A percentile compares a stretch with the other conserved stretches of the same genome.
Conservation (phyloP, 2,329 filamentous ascomycete species). For the Knoxdaviesia proteae region DNA sequence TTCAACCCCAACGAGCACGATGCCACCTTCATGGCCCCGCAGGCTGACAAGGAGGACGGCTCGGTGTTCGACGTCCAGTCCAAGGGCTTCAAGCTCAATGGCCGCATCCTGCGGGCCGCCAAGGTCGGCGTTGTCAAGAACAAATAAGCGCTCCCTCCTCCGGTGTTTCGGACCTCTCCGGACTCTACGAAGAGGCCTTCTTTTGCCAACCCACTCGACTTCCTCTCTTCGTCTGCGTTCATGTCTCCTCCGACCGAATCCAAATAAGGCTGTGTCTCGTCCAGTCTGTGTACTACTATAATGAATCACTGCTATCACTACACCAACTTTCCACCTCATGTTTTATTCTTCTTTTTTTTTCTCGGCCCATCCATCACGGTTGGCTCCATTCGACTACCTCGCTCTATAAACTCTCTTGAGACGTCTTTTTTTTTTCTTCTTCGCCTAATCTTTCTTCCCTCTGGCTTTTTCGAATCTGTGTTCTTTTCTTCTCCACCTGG, state of each 20-base stretch:
- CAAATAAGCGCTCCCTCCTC: constrained; percentile 14
- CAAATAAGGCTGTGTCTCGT: too few species aligned
- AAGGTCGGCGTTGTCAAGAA: constrained; percentile 97
- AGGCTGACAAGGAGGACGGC: constrained; percentile 73
- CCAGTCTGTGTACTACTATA: constrained; percentile 4
- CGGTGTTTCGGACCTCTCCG: background rate
- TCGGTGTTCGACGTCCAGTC: constrained; percentile 82
- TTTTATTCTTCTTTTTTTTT: background rate
- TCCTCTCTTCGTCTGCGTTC: background rate
- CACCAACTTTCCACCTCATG: background rate
- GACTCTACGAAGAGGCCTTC: background rate
- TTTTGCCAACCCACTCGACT: background rate
- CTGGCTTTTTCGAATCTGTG: too few species aligned
- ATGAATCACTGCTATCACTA: background rate
- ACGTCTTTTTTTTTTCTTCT: too few species aligned
- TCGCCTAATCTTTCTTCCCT: too few species aligned
- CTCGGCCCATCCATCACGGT: too few species aligned
- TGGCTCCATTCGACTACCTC: too few species aligned
- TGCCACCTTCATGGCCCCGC: constrained; percentile 82
- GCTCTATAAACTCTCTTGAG: too few species aligned
- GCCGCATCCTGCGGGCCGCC: constrained; percentile 69
- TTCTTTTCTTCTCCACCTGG: too few species aligned
- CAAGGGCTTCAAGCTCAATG: constrained; percentile 91
- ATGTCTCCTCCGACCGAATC: too few species aligned
- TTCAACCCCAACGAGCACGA: constrained; percentile 96